These are phyloP conservation scores for Fragaria ananassa DNA, from an alignment of 306 rosid genomes.

Conservation along the genomic window DNA sequence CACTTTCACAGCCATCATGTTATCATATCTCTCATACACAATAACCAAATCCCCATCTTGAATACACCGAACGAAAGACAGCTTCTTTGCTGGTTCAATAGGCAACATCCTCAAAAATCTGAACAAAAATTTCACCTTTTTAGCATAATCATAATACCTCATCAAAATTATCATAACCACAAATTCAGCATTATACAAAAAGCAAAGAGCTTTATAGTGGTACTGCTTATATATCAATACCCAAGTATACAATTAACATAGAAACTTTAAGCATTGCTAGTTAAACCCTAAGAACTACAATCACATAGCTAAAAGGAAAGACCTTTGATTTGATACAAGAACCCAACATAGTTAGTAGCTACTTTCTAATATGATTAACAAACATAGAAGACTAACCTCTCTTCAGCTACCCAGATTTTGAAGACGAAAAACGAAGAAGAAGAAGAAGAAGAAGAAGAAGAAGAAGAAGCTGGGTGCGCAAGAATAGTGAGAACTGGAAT, in stretches of 20 bases:
- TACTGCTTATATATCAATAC: neutral
- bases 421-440: neutral
- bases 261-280: neutral
- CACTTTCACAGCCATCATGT: slow-evolving; percentile 69
- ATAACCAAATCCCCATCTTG: slow-evolving; percentile 67
- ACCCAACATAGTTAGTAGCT: neutral
- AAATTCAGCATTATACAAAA: neutral
- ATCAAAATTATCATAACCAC: neutral
- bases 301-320: no score
- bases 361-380: no score
- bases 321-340: neutral
- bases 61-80: slow-evolving; percentile 59
- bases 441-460: neutral
- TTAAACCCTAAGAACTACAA: neutral
- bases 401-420: neutral
- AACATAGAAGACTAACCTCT: neutral
- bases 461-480: neutral
- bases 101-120: slow-evolving; percentile 53
- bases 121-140: neutral
- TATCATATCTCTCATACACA: slow-evolving; percentile 74
- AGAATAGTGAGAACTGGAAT: neutral
- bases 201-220: neutral
- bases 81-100: slow-evolving; percentile 38
- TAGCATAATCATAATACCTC: neutral
- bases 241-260: neutral